Base-by-base conservation (phyloP, 129 eudicot species). In the Chrysanthemum seticuspe region DNA sequence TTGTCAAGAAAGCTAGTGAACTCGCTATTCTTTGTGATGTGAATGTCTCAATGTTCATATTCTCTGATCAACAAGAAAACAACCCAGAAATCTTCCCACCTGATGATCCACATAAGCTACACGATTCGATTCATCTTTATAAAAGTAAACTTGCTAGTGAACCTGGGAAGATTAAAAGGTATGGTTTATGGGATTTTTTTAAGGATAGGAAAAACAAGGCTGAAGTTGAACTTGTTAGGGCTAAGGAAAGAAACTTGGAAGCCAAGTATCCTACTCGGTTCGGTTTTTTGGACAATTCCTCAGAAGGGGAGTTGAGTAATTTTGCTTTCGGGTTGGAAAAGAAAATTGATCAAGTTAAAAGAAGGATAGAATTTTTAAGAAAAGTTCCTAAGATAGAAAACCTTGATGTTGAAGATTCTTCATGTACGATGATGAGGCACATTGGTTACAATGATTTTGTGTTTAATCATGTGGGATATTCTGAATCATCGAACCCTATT, bases 181-280 rank as follows among this genome's bases (percentile, higher is more conserved):
- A 62, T 62, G 51, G 19, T 31, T 3, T 73, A 5, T 12, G 3
- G 2, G 62, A 52, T 36, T 73, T 25, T 2, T 73, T 62, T 3
- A 62, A 10, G 21, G 52, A 62, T 5, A 29, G 70, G 21, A 65
- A 65, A 65, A 45, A 0, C 4, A n/a, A 65, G 29, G 45, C 45
- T 65, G 69, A 65, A 15, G 52, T 13, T 11, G 53, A 40, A 40
- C 53, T 65, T 2, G 25, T 0, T 10, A 65, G 16, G 27, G 14
- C 53, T n/a, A 40, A 40, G 50, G 36, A 36, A 14, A 64, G 40
- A 21, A 64, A 64, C 4, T n/a, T 64, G 25, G 6, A 64, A n/a
- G 49, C 27, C 52, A 64, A 36, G 50, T 40, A n/a, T 15, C 69
- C 69, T 15, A 36, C 52, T 36, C 45, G 69, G 52, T 64, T 64